Evolutionary conservation across 2,329 filamentous ascomycete genomes (phyloP), one percentile per base, ranked within the genome.

Genomic region (Macroventuria anomochaeta): DNA sequence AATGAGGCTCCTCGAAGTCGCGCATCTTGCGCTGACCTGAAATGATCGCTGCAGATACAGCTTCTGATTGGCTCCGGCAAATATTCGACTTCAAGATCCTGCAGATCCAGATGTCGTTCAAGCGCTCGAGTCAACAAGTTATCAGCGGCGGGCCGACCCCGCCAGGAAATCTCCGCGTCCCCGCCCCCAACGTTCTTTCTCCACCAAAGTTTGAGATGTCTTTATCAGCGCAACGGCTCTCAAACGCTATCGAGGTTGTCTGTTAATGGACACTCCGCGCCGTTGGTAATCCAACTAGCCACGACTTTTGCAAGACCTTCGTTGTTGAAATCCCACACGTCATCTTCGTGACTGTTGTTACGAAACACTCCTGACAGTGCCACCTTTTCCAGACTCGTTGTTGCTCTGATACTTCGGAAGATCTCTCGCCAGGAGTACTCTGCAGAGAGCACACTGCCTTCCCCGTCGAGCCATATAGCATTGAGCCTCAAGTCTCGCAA

Each of bases 1-100:
- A 37, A 37, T 2, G 18, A 21, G 7, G 33, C 4, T 2, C 17
- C 17, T 20, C 8, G 34, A 81, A 37, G 17, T 7, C 18, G 34
- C 11, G 17, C 34, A 37, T 12, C 13, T 8, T 29, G 28, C 8
- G 3, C 11, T 29, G 28, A 29, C 18, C 17, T 37, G 34, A 21
- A 37, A 21, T 10, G 5, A 17, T 37, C 11, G 34, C 18, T 21
- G 34, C 34, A 37, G 10, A 7, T 37, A 23, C 18, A 37, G 34
- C 6, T 37, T 11, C 34, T 37, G 34, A 37, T 37, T 37, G 34
- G 18, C 7, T 7, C 11, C 11, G 18, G 17, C 18, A 23, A 13
- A 13, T 13, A 29, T 37, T 4, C 21, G 34, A 37, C 18, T 21
- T 2, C 5, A 21, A 23, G 13, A 11, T n/a, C n/a, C n/a, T n/a